Base-by-base conservation (phyloP, 202 grass and related monocot species). In the Musa balbisiana region DNA sequence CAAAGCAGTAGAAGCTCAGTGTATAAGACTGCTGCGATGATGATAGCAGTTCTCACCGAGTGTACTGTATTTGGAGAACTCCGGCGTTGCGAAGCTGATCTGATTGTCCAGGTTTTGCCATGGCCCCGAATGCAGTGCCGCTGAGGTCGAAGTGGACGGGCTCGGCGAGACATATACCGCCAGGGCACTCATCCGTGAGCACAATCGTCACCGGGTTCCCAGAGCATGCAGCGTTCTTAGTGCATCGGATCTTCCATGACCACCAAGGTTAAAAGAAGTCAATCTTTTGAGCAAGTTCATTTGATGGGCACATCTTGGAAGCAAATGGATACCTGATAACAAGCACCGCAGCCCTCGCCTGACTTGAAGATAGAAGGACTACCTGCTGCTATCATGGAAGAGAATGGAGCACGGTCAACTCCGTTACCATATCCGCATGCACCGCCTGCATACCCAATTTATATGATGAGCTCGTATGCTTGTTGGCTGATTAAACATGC, bases 311-410 rank as follows among this genome's bases (percentile, higher is more conserved):
- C 64, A 24, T 23, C 21, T 12, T 25, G 10, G 33, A 60, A 83
- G 64, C 17, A 59, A 59, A 26, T 62, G 63, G 59, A 78, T 59
- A 96, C 92, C 92, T 89, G 84, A 67, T 87, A 96, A 79, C 92
- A 91, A 1, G 89, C 92, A 25, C 92, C 89, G 58, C 92, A 96
- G 8, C 92, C 92, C 72, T 87, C 83, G 78, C 92, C 92, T 49
- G 67, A 89, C 79, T 80, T 85, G 84, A 76, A 96, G 78, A 96
- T 66, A 8, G 82, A 75, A 73, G 92, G 85, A 59, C 76, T 91
- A 3, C 86, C 92, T 50, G 92, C 89, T 56, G 92, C 80, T 71
- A 96, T 89, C 89, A 96, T 85, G 78, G 92, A 91, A 55, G 85
- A 87, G 80, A 96, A 89, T 2, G 92, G 92, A 15, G 68, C 72